Evolutionary conservation across 2,329 filamentous ascomycete genomes (phyloP).

Genomic region (Scytalidium lignicola): DNA sequence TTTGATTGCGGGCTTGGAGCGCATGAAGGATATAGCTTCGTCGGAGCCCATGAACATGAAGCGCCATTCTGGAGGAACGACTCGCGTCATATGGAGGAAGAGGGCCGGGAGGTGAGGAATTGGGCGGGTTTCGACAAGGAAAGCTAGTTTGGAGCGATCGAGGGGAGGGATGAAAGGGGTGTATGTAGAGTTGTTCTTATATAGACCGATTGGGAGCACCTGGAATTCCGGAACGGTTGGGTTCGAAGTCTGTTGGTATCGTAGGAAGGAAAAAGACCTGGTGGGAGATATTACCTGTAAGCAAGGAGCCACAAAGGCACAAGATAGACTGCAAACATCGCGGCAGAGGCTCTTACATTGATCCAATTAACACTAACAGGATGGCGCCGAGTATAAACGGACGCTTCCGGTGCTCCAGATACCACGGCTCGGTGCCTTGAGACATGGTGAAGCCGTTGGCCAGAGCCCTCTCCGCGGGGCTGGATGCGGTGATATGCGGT

Average conservation of each 20-base stretch:
- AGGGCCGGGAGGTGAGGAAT: conserved; percentile 45
- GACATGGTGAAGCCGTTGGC: not conserved
- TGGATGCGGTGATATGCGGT: too few species aligned
- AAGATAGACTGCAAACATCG: not conserved
- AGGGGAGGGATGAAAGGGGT: conserved; percentile 8
- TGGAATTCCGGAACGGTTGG: not conserved
- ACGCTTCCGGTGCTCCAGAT: not conserved
- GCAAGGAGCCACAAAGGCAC: too few species aligned
- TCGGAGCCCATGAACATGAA: conserved; percentile 51
- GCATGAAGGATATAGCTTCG: conserved; percentile 38
- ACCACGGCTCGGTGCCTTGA: not conserved
- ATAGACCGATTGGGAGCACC: not conserved
- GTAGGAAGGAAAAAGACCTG: not conserved
- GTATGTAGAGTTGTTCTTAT: not conserved
- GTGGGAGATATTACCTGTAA: too few species aligned
- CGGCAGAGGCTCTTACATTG: not conserved
- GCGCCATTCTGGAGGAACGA: conserved; percentile 50
- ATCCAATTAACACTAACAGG: not conserved
- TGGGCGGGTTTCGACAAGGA: conserved; percentile 49
- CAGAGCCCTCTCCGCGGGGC: too few species aligned
- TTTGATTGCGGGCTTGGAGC: conserved; percentile 36
- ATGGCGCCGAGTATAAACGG: not conserved
- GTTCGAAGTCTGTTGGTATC: not conserved
- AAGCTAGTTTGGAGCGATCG: conserved; percentile 49
- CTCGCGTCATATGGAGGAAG: conserved; percentile 49